Conservation (phyloP, 1,284 basidiomycete genomes). For the Ceratobasidium sp. region DNA sequence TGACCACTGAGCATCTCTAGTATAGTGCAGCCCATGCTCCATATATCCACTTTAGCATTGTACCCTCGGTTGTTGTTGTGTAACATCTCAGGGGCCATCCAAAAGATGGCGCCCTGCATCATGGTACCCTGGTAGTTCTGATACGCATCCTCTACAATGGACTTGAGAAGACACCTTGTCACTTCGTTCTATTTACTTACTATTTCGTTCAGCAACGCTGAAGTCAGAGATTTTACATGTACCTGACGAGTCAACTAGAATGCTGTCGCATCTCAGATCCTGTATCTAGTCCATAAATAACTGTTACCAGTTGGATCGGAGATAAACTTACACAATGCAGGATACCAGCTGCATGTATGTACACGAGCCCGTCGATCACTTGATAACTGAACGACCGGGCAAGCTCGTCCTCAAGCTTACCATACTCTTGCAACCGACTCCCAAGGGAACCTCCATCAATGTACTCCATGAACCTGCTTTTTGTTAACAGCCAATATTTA, state of each 20-base stretch:
- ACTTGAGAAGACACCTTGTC: background rate
- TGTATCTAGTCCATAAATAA: conserved; percentile 53
- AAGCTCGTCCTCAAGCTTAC: conserved; percentile 91
- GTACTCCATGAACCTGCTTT: conserved; percentile 90
- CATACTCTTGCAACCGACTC: conserved; percentile 89
- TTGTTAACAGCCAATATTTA: conserved; percentile 34
- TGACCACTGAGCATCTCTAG: conserved; percentile 98
- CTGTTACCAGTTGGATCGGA: background rate
- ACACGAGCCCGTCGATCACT: conserved; percentile 91
- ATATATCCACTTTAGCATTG: conserved; percentile 97
- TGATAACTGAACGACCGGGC: conserved; percentile 94
- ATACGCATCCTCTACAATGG: conserved; percentile 75
- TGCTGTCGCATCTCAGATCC: conserved; percentile 99
- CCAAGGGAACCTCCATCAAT: conserved; percentile 98
- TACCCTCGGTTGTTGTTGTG: conserved; percentile 82
- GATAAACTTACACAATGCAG: conserved; percentile 78
- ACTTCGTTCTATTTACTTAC: conserved; percentile 48
- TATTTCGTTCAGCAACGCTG: conserved; percentile 89
- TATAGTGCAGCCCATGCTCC: conserved; percentile 97
- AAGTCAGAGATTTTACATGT: conserved; percentile 99
- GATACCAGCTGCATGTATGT: conserved; percentile 91
- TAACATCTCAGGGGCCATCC: conserved; percentile 99
- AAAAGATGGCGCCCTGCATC: conserved; percentile 98
- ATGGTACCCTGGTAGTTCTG: conserved; percentile 82
- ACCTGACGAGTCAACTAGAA: conserved; percentile 92